Evolutionary conservation across 2,329 filamentous ascomycete species (phyloP).

Genomic region (Cladosporium halotolerans): DNA sequence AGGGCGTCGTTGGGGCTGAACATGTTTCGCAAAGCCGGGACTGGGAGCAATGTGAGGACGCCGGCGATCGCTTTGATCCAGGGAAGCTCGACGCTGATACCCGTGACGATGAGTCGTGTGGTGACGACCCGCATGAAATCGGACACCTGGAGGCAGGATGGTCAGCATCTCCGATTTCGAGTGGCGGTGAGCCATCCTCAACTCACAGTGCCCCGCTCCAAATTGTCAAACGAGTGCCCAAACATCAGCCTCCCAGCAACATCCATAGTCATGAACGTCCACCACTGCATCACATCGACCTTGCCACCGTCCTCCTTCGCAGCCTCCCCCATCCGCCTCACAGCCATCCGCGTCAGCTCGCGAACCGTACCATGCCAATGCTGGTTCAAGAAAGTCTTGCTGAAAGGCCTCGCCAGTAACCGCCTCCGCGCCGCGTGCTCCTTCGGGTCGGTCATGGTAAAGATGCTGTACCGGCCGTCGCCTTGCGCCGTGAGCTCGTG

Average conservation of each 20-base stretch:
- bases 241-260: slow-evolving; percentile 34
- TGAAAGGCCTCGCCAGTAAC: slow-evolving; percentile 33
- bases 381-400: slow-evolving; percentile 29
- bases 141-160: slow-evolving; percentile 13
- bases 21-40: slow-evolving; percentile 16
- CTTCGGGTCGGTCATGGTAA: slow-evolving; percentile 33
- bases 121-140: slow-evolving; percentile 29
- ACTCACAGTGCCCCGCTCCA: slow-evolving; percentile 32
- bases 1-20: slow-evolving; percentile 19
- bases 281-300: slow-evolving; percentile 37
- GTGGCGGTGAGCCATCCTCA: too few species aligned
- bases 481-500: slow-evolving; percentile 18
- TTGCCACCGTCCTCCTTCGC: slow-evolving; percentile 23
- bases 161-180: too few species aligned
- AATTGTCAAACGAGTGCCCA: slow-evolving; percentile 35
- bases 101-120: slow-evolving; percentile 24
- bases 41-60: slow-evolving; percentile 14
- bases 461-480: slow-evolving; percentile 24
- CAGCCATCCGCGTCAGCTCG: slow-evolving; percentile 29
- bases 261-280: slow-evolving; percentile 37
- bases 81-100: slow-evolving; percentile 30
- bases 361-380: slow-evolving; percentile 34
- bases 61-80: slow-evolving; percentile 13
- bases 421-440: slow-evolving; percentile 32
- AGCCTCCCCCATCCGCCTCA: slow-evolving; percentile 28